Evolutionary conservation across 495 filamentous ascomycete species (phyloP), one percentile per base, ranked within the genome.

Genomic region (Parmelia sp.): DNA sequence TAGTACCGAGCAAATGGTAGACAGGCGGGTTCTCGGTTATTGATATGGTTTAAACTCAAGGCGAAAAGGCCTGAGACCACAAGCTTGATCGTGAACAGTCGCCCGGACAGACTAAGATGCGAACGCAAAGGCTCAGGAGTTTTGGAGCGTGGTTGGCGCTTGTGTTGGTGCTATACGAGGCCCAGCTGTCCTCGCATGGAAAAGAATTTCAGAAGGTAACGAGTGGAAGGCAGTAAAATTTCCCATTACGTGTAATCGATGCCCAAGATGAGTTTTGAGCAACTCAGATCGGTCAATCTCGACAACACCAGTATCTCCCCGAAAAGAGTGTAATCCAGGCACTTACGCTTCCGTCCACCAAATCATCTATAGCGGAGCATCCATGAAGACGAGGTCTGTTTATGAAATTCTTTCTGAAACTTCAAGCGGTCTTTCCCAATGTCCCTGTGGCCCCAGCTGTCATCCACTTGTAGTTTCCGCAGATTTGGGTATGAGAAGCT

Each of bases 381-480:
- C 66, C 66, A 68, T n/a, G 62, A 59, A 0, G 61, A 33, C 14
- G 62, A 57, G 14, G 66, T 60, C 59, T 68, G 66, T 60, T 68
- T 65, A 33, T 68, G 66, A 45, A 65, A 68, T 23, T 68, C 66
- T 57, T 63, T 61, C 55, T 68, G 66, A 42, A 68, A 68, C 39
- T 65, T 65, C 57, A 68, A 19, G 19, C 66, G 58, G 25, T 68
- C 66, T 40, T 68, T 57, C 21, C 66, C 66, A 45, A 68, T 68
- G 31, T 65, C 64, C 33, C 59, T 63, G 10, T 49, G 31, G 15
- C 66, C 66, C 66, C 66, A 68, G 29, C 63, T 65, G 47, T 68
- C 66, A 31, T 68, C 66, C 7, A 64, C 63, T 21, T 53, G 55
- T 23, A 68, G 25, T 4, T 39, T 62, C 23, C 59, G 57, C 36